A percentile compares a stretch with the other conserved stretches of the same genome.
Evolutionary conservation across 129 eudicot genomes (phyloP).

Genomic region (Solidago caesia): DNA sequence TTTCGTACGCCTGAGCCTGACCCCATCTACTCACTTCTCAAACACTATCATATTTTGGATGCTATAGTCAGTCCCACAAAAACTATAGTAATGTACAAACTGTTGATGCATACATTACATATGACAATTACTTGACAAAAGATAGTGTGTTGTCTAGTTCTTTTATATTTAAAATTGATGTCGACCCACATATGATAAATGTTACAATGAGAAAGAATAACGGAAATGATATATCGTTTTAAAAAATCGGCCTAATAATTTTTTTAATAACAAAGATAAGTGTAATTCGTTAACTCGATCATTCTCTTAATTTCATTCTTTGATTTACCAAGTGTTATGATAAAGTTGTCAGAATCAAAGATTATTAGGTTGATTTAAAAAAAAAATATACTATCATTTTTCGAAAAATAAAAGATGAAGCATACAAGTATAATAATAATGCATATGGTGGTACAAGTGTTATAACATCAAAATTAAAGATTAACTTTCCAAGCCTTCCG

Average conservation of each 20-base stretch:
- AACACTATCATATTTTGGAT: slow-evolving; percentile 6
- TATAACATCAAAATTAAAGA: neutral
- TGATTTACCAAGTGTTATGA: no score
- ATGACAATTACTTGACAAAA: neutral
- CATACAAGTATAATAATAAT: neutral
- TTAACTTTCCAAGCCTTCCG: slow-evolving; percentile 45
- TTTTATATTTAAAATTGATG: slow-evolving; percentile 13
- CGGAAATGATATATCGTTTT: neutral
- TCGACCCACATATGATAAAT: slow-evolving; percentile 25
- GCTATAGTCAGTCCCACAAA: neutral
- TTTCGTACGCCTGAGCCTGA: neutral
- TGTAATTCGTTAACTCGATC: no score
- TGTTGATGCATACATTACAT: slow-evolving; percentile 6
- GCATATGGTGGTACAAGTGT: slow-evolving; percentile 13
- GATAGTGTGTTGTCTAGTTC: slow-evolving; percentile 13
- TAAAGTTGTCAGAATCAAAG: no score
- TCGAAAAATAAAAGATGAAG: no score
- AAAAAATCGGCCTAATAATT: no score
- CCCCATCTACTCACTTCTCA: slow-evolving; percentile 14
- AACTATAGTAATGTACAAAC: neutral
- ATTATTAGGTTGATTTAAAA: no score
- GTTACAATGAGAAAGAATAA: neutral
- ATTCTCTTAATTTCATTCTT: no score
- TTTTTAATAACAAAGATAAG: no score
- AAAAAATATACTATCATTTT: no score